Base-by-base conservation (phyloP, 2,329 filamentous ascomycete genomes). In the Fusarium sp. region DNA sequence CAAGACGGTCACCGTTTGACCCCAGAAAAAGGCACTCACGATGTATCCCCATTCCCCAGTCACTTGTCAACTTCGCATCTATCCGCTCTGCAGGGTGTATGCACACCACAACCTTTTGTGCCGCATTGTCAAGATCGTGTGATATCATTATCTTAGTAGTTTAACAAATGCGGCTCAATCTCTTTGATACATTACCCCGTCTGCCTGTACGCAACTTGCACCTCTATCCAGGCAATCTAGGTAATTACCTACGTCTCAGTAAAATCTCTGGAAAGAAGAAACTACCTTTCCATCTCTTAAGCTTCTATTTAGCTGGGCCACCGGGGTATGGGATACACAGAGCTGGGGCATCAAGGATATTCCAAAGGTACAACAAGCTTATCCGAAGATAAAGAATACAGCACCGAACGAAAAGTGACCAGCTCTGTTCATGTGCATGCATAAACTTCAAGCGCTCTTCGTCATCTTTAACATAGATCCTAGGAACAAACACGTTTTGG, bases 1-100 rank as follows among this genome's bases (percentile, higher is more conserved):
- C 18, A 37, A 42, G 54, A 53, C 66, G 62, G 62, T 56, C 66
- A 70, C 67, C 67, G 62, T 69, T 70, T 62, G 31, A 55, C 46
- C 46, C 61, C 39, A 41, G 26, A 52, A 56, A 69, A 44, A 54
- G 28, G 16, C 21, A 21, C 57, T 69, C 67, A 63, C 62, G 57
- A 69, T 69, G 39, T 39, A 51, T 30, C 28, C 28, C 12, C 19
- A 26, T 21, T 39, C n/a, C 31, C 51, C 19, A 26, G 31, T 57
- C 25, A 30, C 44, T 48, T 49, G 28, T 54, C 64, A 59, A 34
- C 52, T 42, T 69, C 57, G 37, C 52, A 49, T 48, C 56, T 66
- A 54, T 43, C 46, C 37, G 18, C 39, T 44, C 41, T 48, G 41
- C 28, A 59, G 55, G 61, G 52, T 30, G 53, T 52, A 37, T 44